phyloP scores from a whole-genome alignment of 768 basidiomycete species.

The Phlebiopsis flavidoalba region DNA sequence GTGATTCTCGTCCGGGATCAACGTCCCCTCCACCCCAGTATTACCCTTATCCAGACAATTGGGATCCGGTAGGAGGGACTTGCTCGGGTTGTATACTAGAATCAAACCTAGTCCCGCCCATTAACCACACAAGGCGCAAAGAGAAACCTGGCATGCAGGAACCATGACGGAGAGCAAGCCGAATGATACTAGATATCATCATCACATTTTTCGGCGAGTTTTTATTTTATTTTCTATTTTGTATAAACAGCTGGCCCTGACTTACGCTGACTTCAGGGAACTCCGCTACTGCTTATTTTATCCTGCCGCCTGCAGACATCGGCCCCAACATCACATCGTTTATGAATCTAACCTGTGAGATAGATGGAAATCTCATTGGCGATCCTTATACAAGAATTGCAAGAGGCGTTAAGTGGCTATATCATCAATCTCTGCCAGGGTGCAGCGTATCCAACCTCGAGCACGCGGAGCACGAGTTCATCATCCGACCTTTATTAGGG shows the following conservation, averaged over 20 bases:
- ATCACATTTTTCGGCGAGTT: slow-evolving; percentile 1
- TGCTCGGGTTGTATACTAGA: neutral
- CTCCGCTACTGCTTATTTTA: neutral
- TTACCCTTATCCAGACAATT: neutral
- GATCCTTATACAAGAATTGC: neutral
- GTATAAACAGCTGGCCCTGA: neutral
- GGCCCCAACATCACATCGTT: neutral
- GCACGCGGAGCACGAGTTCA: neutral
- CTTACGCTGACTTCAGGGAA: neutral
- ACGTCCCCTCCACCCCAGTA: neutral
- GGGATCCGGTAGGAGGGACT: slow-evolving; percentile 3
- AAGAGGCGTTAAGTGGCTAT: neutral
- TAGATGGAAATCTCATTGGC: neutral
- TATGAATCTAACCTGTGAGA: neutral
- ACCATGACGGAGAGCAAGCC: neutral
- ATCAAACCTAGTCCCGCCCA: neutral
- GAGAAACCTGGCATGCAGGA: neutral
- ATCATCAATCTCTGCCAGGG: neutral
- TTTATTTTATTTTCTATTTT: neutral
- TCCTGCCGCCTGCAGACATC: neutral
- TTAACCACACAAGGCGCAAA: neutral
- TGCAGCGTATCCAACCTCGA: neutral
- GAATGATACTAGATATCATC: neutral
- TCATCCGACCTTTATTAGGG: neutral
- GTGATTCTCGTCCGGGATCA: neutral